Conservation (phyloP, 1,139 yeast genomes). For the Debaryomyces nepalensis region DNA sequence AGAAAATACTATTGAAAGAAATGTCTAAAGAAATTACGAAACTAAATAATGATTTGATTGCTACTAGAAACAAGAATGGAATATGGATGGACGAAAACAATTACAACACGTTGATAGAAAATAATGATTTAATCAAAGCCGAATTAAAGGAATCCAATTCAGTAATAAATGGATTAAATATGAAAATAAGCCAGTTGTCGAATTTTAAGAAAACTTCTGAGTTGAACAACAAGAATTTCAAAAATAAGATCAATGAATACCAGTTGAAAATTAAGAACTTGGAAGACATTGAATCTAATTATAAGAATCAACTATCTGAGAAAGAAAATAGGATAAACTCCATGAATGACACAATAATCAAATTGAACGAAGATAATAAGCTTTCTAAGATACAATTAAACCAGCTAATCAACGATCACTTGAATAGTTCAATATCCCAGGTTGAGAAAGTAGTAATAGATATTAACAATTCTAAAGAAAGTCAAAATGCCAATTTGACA, state of each 20-base stretch:
- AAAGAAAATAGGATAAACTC: constrained; percentile 11
- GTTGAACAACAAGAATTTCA: constrained; percentile 11
- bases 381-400: constrained; percentile 16
- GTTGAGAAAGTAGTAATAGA: constrained; percentile 12
- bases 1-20: constrained; percentile 61
- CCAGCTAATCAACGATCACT: constrained; percentile 14
- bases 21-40: constrained; percentile 60
- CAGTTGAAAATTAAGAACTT: constrained; percentile 15
- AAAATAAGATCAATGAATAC: constrained; percentile 16
- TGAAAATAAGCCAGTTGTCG: constrained; percentile 17
- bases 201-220: constrained; percentile 11
- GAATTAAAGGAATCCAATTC: constrained; percentile 27
- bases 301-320: constrained; percentile 14
- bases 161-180: constrained; percentile 18
- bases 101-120: constrained; percentile 52
- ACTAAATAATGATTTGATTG: constrained; percentile 59
- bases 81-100: constrained; percentile 63
- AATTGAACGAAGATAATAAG: constrained; percentile 17
- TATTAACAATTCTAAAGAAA: constrained; percentile 8
- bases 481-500: constrained; percentile 4
- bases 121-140: constrained; percentile 31
- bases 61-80: constrained; percentile 67
- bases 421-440: constrained; percentile 13
- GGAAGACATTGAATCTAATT: constrained; percentile 13
- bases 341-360: constrained; percentile 12